Conservation (phyloP, 2,329 filamentous ascomycete species). For the Pseudogymnoascus pannorum region DNA sequence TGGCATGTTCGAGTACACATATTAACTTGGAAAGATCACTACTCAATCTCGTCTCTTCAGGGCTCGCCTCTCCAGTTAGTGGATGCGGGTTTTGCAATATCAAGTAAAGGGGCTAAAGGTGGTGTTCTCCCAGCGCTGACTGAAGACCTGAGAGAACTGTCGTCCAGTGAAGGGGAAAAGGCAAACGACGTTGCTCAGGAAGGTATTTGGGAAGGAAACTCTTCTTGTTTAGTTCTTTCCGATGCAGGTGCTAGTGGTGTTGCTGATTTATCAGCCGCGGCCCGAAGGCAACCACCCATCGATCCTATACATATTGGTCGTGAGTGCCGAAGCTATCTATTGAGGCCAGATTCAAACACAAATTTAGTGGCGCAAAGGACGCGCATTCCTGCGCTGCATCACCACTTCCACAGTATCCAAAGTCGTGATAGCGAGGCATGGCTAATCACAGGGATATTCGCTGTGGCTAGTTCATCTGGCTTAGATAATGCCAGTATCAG, state of each 20-base stretch:
- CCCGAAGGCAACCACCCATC: not conserved
- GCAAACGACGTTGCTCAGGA: not conserved
- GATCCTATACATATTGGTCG: not conserved
- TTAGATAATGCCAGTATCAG: not conserved
- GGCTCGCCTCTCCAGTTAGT: slow-evolving; percentile 10
- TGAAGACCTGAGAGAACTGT: not conserved
- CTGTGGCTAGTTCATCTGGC: not conserved
- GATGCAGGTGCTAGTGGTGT: slow-evolving; percentile 14
- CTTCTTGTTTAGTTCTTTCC: slow-evolving; percentile 13
- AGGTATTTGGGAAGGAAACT: not conserved
- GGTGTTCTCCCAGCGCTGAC: slow-evolving; percentile 8
- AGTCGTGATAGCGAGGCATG: not conserved
- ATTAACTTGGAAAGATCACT: slow-evolving; percentile 18
- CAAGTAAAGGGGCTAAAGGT: slow-evolving; percentile 10
- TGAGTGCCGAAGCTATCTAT: not conserved
- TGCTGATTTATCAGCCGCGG: not conserved
- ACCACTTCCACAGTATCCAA: not conserved
- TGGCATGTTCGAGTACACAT: slow-evolving; percentile 34
- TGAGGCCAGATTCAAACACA: slow-evolving; percentile 29
- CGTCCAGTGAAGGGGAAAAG: not conserved
- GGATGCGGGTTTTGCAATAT: slow-evolving; percentile 26
- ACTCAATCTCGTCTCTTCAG: not conserved
- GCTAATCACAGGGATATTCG: not conserved
- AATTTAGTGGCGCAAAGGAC: slow-evolving; percentile 25
- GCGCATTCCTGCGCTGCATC: slow-evolving; percentile 20